These are phyloP conservation scores for Stagonosporopsis chrysanthemi DNA, from an alignment of 2,329 filamentous ascomycete genomes.

Conservation along the genomic window DNA sequence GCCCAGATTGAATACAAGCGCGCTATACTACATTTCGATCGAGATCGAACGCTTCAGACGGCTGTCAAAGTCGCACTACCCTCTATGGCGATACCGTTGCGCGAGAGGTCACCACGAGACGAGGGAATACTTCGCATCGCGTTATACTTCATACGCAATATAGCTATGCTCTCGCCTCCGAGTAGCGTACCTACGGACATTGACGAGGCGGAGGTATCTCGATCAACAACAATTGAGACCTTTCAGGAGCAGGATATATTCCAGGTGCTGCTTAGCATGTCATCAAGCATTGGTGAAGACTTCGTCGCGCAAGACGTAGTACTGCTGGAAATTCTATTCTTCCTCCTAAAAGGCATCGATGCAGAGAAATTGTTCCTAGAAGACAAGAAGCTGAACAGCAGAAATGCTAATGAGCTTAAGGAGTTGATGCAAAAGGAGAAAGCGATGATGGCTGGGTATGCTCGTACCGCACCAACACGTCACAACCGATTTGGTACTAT, in stretches of 20 bases:
- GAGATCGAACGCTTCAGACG: conserved; percentile 77
- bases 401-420: conserved; percentile 76
- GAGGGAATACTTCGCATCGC: conserved; percentile 92
- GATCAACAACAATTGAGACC: conserved; percentile 85
- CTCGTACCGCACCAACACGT: conserved; percentile 79
- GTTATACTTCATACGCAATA: conserved; percentile 87
- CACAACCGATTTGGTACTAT: conserved; percentile 97
- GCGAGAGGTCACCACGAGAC: conserved; percentile 79
- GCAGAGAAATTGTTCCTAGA: conserved; percentile 85
- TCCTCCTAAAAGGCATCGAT: conserved; percentile 89
- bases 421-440: conserved; percentile 81
- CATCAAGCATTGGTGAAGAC: conserved; percentile 92
- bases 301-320: conserved; percentile 88
- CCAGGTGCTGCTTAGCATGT: conserved; percentile 81
- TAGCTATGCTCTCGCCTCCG: conserved; percentile 82
- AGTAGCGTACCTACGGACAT: conserved; percentile 77
- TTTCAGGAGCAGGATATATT: conserved; percentile 93
- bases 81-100: conserved; percentile 79
- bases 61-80: conserved; percentile 83
- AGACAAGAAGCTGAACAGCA: conserved; percentile 72
- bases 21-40: conserved; percentile 83
- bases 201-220: conserved; percentile 88
- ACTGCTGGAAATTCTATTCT: conserved; percentile 91
- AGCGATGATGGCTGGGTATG: conserved; percentile 79
- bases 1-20: conserved; percentile 91